Evolutionary conservation across 2,329 filamentous ascomycete species (phyloP).

Genomic region (Aspergillaceae sp.): DNA sequence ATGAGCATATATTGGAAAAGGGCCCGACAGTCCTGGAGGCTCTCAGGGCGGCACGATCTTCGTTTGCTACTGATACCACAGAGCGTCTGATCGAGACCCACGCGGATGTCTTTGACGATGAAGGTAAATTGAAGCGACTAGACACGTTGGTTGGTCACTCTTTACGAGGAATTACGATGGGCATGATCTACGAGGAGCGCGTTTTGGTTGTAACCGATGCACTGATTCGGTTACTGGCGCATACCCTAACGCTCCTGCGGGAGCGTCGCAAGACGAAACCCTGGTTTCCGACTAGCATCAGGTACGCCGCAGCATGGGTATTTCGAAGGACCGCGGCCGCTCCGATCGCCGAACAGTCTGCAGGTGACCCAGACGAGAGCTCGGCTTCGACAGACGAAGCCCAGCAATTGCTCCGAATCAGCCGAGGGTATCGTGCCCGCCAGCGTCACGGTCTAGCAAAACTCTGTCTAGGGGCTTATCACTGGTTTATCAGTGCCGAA

Average conservation of each 20-base stretch:
- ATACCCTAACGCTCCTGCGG: conserved; percentile 30
- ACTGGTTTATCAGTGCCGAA: conserved; percentile 35
- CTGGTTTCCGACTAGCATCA: conserved; percentile 38
- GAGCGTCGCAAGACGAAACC: conserved; percentile 28
- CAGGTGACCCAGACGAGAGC: conserved; percentile 18
- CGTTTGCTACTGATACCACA: conserved; percentile 28
- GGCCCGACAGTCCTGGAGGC: conserved; percentile 13
- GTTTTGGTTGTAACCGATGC: conserved; percentile 22
- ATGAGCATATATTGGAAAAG: conserved; percentile 14
- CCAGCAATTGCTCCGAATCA: conserved; percentile 31
- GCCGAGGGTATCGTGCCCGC: conserved; percentile 21
- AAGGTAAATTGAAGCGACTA: conserved; percentile 28
- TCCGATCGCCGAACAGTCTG: conserved; percentile 12
- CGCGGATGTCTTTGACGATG: conserved; percentile 35
- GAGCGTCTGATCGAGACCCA: conserved; percentile 35
- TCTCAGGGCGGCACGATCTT: conserved; percentile 18
- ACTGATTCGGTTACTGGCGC: conserved; percentile 29
- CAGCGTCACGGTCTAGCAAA: conserved; percentile 20
- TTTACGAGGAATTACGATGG: conserved; percentile 36
- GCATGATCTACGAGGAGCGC: conserved; percentile 43
- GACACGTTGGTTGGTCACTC: neutral
- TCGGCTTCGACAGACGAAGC: conserved; percentile 28
- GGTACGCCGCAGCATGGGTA: conserved; percentile 35
- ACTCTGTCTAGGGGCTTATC: conserved; percentile 22
- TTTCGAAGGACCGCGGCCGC: conserved; percentile 19